phyloP scores from a whole-genome alignment of 305 asterid species.

The Fraxinus floribunda region DNA sequence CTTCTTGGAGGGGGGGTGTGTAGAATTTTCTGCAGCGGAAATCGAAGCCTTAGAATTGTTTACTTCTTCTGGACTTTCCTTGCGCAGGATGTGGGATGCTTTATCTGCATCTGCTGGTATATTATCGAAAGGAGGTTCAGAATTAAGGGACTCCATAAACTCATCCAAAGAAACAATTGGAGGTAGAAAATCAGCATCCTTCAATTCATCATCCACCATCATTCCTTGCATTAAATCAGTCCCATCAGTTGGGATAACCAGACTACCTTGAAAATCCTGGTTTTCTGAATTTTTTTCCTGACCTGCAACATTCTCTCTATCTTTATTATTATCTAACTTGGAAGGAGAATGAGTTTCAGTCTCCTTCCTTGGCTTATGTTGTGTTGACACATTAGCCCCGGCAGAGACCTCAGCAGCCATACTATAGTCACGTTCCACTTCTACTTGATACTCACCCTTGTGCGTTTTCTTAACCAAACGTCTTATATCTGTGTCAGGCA shows the following conservation, averaged over 20 bases:
- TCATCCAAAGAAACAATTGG: slow-evolving; percentile 93
- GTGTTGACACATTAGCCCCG: slow-evolving; percentile 50
- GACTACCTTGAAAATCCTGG: slow-evolving; percentile 56
- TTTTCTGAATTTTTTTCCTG: slow-evolving; percentile 47
- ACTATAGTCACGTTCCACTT: slow-evolving; percentile 66
- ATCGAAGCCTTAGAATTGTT: slow-evolving; percentile 29
- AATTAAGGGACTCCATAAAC: slow-evolving; percentile 92
- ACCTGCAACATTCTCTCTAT: slow-evolving; percentile 35
- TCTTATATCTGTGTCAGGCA: slow-evolving; percentile 85
- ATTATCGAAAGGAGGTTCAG: slow-evolving; percentile 88
- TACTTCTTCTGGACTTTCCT: slow-evolving; percentile 42
- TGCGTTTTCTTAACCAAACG: slow-evolving; percentile 94
- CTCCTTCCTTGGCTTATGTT: slow-evolving; percentile 34
- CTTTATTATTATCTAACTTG: slow-evolving; percentile 36
- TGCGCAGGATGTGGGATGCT: slow-evolving; percentile 31
- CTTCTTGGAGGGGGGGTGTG: slow-evolving; percentile 38
- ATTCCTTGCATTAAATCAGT: slow-evolving; percentile 93
- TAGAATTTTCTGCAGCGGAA: slow-evolving; percentile 43
- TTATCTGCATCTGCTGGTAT: slow-evolving; percentile 49
- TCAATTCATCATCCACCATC: slow-evolving; percentile 91
- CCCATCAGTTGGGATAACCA: slow-evolving; percentile 81
- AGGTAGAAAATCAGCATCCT: slow-evolving; percentile 81
- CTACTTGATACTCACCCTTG: slow-evolving; percentile 95
- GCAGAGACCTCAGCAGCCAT: slow-evolving; percentile 66
- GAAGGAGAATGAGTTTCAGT: slow-evolving; percentile 42